phyloP scores from a whole-genome alignment of 768 basidiomycete species.

The Hortiboletus flavorubellus region DNA sequence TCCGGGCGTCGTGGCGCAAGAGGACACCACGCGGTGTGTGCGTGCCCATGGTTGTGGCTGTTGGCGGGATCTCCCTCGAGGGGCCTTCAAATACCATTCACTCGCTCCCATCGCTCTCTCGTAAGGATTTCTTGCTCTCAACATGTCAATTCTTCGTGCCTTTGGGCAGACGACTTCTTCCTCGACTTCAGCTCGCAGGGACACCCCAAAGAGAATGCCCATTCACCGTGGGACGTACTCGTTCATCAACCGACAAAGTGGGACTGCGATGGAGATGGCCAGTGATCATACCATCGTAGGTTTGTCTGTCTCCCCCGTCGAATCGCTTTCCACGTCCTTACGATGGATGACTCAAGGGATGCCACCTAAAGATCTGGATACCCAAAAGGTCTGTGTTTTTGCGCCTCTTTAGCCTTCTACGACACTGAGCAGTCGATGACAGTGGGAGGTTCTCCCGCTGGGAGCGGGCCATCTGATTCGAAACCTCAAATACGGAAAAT shows the following conservation, averaged over 20 bases:
- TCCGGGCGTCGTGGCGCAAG: background rate
- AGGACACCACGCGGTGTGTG: slow-evolving; percentile 15
- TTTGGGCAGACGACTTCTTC: slow-evolving; percentile 15
- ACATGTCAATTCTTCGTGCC: slow-evolving; percentile 23
- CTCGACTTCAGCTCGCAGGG: slow-evolving; percentile 9
- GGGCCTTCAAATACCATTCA: slow-evolving; percentile 12
- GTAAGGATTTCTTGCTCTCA: background rate
- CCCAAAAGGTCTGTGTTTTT: slow-evolving; percentile 22
- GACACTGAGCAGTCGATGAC: background rate
- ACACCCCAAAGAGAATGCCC: slow-evolving; percentile 20
- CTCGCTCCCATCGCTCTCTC: background rate
- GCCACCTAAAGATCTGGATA: slow-evolving; percentile 28
- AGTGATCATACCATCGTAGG: slow-evolving; percentile 25
- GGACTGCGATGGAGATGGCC: slow-evolving; percentile 29
- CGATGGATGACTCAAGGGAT: slow-evolving; percentile 18
- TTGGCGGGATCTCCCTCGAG: slow-evolving; percentile 1
- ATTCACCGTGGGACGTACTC: slow-evolving; percentile 31
- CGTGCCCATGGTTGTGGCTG: slow-evolving; percentile 17
- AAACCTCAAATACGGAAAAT: slow-evolving; percentile 32
- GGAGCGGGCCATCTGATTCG: slow-evolving; percentile 31
- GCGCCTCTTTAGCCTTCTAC: background rate
- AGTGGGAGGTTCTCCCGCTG: slow-evolving; percentile 31
- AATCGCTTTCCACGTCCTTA: background rate
- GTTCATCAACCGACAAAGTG: slow-evolving; percentile 31
- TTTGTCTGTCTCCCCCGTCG: slow-evolving; percentile 1